A percentile compares a stretch with the other conserved stretches of the same genome.
Evolutionary conservation across 2,329 filamentous ascomycete genomes (phyloP).

Genomic region (Passalora sequoiae): DNA sequence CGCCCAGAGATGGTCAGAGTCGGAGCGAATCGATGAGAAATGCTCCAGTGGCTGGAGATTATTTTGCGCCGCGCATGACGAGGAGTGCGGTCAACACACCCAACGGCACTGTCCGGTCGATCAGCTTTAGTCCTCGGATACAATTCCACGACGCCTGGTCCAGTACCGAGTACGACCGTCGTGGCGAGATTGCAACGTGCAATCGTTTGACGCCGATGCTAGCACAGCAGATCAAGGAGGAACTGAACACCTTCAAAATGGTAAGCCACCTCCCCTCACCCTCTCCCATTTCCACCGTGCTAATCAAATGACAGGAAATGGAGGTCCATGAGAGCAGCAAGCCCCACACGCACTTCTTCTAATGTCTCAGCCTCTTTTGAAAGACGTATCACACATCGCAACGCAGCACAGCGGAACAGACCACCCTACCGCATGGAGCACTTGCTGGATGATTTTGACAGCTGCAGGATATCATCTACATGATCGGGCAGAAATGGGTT

Average conservation of each 20-base stretch:
- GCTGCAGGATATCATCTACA: conserved; percentile 20
- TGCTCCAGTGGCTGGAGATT: conserved; percentile 76
- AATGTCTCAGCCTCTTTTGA: conserved; percentile 43
- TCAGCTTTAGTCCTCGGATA: conserved; percentile 82
- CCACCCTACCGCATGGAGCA: conserved; percentile 6
- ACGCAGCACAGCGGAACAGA: conserved; percentile 19
- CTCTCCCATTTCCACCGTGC: conserved; percentile 18
- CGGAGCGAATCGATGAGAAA: conserved; percentile 43
- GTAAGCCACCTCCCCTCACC: conserved; percentile 48
- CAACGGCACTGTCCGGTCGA: conserved; percentile 57
- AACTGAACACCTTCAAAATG: conserved; percentile 99
- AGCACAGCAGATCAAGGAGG: conserved; percentile 98
- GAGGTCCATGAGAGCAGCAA: conserved; percentile 98
- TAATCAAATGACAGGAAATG: conserved; percentile 74
- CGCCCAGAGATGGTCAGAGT: conserved; percentile 71
- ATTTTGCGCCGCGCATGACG: conserved; percentile 74
- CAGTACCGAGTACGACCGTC: conserved; percentile 88
- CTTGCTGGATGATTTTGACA: conserved; percentile 3
- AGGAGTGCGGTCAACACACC: conserved; percentile 79
- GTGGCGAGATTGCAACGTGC: conserved; percentile 94
- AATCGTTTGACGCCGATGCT: conserved; percentile 95
- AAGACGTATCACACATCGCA: too few relatives aligned
- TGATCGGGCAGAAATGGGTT: conserved; percentile 10
- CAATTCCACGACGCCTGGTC: conserved; percentile 97
- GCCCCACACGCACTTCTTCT: conserved; percentile 99